Percentiles rank a stretch among this genome's conserved stretches.
phyloP scores from a whole-genome alignment of 2,329 filamentous ascomycete species.

The Microcyclospora tardicrescens region DNA sequence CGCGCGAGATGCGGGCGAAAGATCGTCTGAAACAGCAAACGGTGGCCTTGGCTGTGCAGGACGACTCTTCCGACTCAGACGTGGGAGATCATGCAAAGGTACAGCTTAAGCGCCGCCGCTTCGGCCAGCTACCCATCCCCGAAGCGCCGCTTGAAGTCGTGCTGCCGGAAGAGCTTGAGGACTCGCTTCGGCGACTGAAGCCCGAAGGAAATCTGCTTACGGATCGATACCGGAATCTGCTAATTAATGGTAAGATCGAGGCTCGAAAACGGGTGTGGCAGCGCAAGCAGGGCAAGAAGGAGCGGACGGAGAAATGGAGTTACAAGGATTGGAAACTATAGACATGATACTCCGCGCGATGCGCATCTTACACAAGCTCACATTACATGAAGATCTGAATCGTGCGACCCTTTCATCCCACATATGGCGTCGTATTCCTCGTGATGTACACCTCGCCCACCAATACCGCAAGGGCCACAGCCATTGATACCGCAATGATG shows the following conservation, averaged over 20 bases:
- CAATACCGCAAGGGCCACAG: constrained; percentile 47
- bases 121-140: constrained; percentile 62
- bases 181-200: constrained; percentile 44
- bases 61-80: constrained; percentile 8
- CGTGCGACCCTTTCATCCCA: not conserved
- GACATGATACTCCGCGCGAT: constrained; percentile 1
- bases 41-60: constrained; percentile 7
- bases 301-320: constrained; percentile 88
- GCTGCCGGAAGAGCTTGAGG: constrained; percentile 37
- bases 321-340: constrained; percentile 79
- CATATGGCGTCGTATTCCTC: constrained; percentile 29
- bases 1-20: constrained; percentile 47
- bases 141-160: constrained; percentile 46
- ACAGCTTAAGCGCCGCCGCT: constrained; percentile 51
- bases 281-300: constrained; percentile 67
- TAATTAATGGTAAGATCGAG: constrained; percentile 84
- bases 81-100: constrained; percentile 26
- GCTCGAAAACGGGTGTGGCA: constrained; percentile 65
- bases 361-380: no score
- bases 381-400: no score
- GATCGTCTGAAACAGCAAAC: constrained; percentile 31
- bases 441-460: constrained; percentile 52
- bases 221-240: constrained; percentile 78
- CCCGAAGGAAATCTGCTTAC: constrained; percentile 93
- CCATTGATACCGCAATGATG: constrained; percentile 58